A percentile compares a stretch with the other conserved stretches of the same genome.
phyloP scores from a whole-genome alignment of 495 filamentous ascomycete genomes.

The Collariella sp. region DNA sequence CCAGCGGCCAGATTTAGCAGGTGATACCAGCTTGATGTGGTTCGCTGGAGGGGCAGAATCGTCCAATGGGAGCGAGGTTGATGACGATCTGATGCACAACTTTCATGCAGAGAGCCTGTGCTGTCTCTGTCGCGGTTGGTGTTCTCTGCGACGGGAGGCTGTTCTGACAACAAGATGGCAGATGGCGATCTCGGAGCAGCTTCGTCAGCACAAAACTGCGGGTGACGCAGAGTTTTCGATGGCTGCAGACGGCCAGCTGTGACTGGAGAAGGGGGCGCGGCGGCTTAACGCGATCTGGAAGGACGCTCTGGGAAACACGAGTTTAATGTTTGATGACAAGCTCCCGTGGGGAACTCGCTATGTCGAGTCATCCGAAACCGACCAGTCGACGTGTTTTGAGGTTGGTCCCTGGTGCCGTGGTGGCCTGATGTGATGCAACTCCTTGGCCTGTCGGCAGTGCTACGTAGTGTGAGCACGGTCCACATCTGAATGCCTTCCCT shows the following conservation, averaged over 20 bases:
- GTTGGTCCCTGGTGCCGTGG: too few relatives aligned
- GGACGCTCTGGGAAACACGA: not conserved
- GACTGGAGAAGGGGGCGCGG: not conserved
- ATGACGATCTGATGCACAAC: too few relatives aligned
- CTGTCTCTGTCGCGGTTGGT: not conserved
- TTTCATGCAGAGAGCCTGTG: not conserved
- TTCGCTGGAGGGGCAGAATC: not conserved
- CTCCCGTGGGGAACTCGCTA: too few relatives aligned
- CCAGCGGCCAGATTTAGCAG: conserved; percentile 17
- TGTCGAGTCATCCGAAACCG: not conserved
- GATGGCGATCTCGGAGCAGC: not conserved
- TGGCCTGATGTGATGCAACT: not conserved
- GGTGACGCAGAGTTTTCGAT: not conserved
- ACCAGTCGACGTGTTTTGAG: too few relatives aligned
- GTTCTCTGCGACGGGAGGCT: not conserved
- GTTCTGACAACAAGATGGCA: not conserved
- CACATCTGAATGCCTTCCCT: conserved; percentile 3
- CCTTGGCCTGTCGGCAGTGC: not conserved
- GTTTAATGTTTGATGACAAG: too few relatives aligned
- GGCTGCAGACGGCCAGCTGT: not conserved
- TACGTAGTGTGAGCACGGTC: conserved; percentile 9
- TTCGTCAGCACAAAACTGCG: not conserved
- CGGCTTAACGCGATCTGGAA: conserved; percentile 11
- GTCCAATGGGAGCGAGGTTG: not conserved
- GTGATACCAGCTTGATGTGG: conserved; percentile 11